These are phyloP conservation scores for Graphilbum sp. DNA, from an alignment of 2,329 filamentous ascomycete species.

Conservation along the genomic window DNA sequence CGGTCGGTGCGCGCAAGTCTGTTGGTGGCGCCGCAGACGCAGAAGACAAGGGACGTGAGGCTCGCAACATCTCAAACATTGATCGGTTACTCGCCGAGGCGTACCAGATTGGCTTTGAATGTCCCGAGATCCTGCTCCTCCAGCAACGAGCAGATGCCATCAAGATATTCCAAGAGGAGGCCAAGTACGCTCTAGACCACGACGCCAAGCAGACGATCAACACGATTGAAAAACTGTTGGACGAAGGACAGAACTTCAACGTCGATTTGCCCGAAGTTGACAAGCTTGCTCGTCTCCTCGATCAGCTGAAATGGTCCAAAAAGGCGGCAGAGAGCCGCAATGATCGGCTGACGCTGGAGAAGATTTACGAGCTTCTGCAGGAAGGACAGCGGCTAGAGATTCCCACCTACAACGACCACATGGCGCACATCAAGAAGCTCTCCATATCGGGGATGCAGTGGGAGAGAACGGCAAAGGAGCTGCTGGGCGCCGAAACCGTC, in stretches of 20 bases:
- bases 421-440: conserved; percentile 62
- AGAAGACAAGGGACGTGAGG: conserved; percentile 74
- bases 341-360: conserved; percentile 54
- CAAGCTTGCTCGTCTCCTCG: conserved; percentile 59
- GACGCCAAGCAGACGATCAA: conserved; percentile 47
- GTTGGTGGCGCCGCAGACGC: conserved; percentile 21
- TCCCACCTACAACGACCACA: conserved; percentile 61
- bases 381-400: conserved; percentile 66
- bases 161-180: conserved; percentile 66
- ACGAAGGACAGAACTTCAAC: conserved; percentile 76
- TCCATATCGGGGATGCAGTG: conserved; percentile 64
- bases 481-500: conserved; percentile 80
- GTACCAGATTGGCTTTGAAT: conserved; percentile 80
- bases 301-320: conserved; percentile 79
- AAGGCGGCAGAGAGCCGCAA: conserved; percentile 50
- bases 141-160: conserved; percentile 76
- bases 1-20: conserved; percentile 21
- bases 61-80: conserved; percentile 80
- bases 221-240: conserved; percentile 80
- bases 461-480: conserved; percentile 83
- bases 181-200: conserved; percentile 52
- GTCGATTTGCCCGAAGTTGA: conserved; percentile 85
- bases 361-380: conserved; percentile 64
- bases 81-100: conserved; percentile 70
- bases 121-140: conserved; percentile 72